phyloP scores from a whole-genome alignment of 805 yeast genomes.

The Metschnikowia baotianmanensis region DNA sequence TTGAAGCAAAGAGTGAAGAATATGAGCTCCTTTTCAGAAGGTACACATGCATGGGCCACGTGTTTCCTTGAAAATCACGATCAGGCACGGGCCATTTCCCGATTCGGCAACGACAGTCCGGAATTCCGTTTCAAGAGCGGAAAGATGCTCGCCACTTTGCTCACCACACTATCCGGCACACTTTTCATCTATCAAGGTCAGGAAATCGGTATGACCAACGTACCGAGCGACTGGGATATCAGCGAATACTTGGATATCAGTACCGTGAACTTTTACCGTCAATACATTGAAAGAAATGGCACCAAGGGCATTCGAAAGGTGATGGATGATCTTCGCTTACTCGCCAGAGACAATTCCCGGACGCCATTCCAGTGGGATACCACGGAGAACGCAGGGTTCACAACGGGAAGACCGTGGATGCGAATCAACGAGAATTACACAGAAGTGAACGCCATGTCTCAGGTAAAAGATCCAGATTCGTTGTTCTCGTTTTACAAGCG shows the following conservation, averaged over 20 bases:
- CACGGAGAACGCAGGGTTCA: slow-evolving; percentile 45
- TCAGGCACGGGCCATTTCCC: slow-evolving; percentile 51
- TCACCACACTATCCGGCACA: slow-evolving; percentile 51
- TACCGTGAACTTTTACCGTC: slow-evolving; percentile 41
- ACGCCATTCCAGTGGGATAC: slow-evolving; percentile 57
- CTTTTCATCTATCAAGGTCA: slow-evolving; percentile 60
- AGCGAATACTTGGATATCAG: slow-evolving; percentile 52
- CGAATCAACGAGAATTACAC: slow-evolving; percentile 48
- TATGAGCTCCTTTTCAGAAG: slow-evolving; percentile 40
- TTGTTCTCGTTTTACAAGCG: slow-evolving; percentile 46
- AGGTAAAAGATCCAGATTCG: slow-evolving; percentile 45
- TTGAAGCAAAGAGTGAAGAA: slow-evolving; percentile 40
- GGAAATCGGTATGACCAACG: slow-evolving; percentile 55
- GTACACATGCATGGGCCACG: slow-evolving; percentile 60
- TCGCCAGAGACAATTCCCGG: slow-evolving; percentile 54
- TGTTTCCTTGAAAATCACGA: slow-evolving; percentile 58
- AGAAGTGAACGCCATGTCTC: slow-evolving; percentile 48
- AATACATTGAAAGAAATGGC: slow-evolving; percentile 27
- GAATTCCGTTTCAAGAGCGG: slow-evolving; percentile 39
- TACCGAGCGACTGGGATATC: slow-evolving; percentile 45
- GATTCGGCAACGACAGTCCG: slow-evolving; percentile 45
- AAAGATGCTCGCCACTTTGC: slow-evolving; percentile 47
- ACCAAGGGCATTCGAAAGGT: slow-evolving; percentile 25
- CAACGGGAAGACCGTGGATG: slow-evolving; percentile 52
- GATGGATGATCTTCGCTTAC: slow-evolving; percentile 31